Percentiles rank a stretch among this genome's conserved stretches.
Evolutionary conservation across 495 filamentous ascomycete species (phyloP).

Genomic region (Xylaria sp.): DNA sequence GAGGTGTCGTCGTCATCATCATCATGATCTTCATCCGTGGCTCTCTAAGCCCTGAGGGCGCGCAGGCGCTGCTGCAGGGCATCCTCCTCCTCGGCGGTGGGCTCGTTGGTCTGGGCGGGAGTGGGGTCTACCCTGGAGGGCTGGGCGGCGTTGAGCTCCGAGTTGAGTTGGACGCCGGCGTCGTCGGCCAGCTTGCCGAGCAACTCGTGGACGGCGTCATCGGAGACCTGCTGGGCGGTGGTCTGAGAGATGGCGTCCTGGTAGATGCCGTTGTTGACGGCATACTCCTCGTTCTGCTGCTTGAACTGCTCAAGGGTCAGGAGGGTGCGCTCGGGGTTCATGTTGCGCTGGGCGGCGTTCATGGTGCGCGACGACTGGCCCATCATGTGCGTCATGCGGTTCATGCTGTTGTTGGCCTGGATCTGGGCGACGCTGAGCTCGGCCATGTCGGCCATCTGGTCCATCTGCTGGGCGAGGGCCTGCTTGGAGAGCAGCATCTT

Average conservation of each 20-base stretch:
- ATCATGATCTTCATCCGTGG: conserved; percentile 1
- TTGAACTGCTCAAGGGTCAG: conserved; percentile 79
- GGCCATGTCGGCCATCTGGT: conserved; percentile 62
- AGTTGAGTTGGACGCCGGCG: conserved; percentile 74
- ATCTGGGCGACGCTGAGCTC: conserved; percentile 59
- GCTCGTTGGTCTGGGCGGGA: conserved; percentile 55
- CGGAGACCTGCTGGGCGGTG: conserved; percentile 77
- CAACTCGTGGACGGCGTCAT: conserved; percentile 82
- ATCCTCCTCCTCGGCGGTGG: conserved; percentile 68
- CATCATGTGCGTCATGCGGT: conserved; percentile 63
- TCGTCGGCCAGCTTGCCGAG: conserved; percentile 84
- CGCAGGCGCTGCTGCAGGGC: conserved; percentile 65
- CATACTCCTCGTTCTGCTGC: conserved; percentile 83
- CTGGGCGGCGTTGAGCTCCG: conserved; percentile 69
- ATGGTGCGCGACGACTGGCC: conserved; percentile 56
- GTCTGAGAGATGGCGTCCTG: conserved; percentile 79
- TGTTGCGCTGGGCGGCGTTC: conserved; percentile 74
- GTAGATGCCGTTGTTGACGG: conserved; percentile 82
- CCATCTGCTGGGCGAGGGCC: conserved; percentile 60
- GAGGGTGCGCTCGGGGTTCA: conserved; percentile 72
- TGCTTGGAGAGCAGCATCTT: conserved; percentile 63
- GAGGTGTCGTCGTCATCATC: not conserved
- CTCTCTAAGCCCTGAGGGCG: conserved; percentile 55
- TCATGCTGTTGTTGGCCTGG: conserved; percentile 63
- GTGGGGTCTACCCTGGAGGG: conserved; percentile 61